Percentiles rank a stretch among this genome's conserved stretches.
These are phyloP conservation scores for Rhynchosporium graminicola DNA, from an alignment of 2,329 filamentous ascomycete species.

Conservation along the genomic window DNA sequence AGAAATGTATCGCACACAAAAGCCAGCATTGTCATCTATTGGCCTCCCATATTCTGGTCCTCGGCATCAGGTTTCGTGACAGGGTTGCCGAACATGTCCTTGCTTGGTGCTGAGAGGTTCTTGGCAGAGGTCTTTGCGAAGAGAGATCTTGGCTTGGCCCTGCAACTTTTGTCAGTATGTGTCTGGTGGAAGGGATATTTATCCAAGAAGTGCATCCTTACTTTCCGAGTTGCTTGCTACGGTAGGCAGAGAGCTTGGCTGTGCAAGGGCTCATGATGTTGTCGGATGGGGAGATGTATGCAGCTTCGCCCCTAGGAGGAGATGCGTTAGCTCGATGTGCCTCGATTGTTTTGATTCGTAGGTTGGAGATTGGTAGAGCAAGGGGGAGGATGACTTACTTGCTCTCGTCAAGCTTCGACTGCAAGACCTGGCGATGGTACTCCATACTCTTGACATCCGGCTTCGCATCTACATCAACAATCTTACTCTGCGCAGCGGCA, in stretches of 20 bases:
- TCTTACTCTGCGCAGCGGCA: slow-evolving; percentile 44
- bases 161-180: slow-evolving; percentile 37
- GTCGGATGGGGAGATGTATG: slow-evolving; percentile 81
- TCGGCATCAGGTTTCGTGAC: slow-evolving; percentile 20
- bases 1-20: neutral
- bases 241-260: slow-evolving; percentile 77
- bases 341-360: neutral
- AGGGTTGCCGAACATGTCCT: slow-evolving; percentile 33
- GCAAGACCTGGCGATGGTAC: slow-evolving; percentile 74
- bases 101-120: slow-evolving; percentile 47
- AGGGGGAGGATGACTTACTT: slow-evolving; percentile 51
- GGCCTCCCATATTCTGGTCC: slow-evolving; percentile 26
- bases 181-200: neutral
- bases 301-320: slow-evolving; percentile 34
- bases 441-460: slow-evolving; percentile 66
- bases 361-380: neutral
- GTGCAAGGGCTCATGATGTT: slow-evolving; percentile 86
- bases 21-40: slow-evolving; percentile 10
- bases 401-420: slow-evolving; percentile 68
- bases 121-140: slow-evolving; percentile 67
- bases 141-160: slow-evolving; percentile 67
- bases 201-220: slow-evolving; percentile 46
- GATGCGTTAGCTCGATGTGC: slow-evolving; percentile 24
- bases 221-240: slow-evolving; percentile 79
- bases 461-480: slow-evolving; percentile 42